Base-by-base conservation (phyloP, 176 grass and related monocot species). In the Oropetium thomaeum region DNA sequence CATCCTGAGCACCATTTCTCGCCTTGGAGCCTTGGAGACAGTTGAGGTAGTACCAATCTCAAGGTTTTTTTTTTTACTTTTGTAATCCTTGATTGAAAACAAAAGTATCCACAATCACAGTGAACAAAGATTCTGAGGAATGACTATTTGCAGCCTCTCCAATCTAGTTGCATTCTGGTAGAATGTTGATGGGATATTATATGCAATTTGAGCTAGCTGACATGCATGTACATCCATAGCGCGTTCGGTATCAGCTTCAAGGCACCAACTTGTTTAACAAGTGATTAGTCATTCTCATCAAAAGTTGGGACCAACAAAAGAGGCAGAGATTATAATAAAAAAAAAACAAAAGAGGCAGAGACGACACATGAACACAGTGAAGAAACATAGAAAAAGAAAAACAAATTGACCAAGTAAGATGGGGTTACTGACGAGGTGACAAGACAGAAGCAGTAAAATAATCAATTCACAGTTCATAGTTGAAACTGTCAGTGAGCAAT, bases 361-460 rank as follows among this genome's bases (percentile, higher is more conserved):
- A 70, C 17, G 51, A 14, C 37, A n/a, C 5, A 69, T 70, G 14
- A 33, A 32, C 27, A 47, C 16, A 15, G 13, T 57, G n/a, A n/a
- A n/a, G n/a, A 40, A 58, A 15, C 33, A 19, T 8, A 17, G 38
- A 39, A 7, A 62, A 42, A 26, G n/a, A 44, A 52, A 52, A 53
- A 2, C 20, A n/a, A n/a, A 53, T 70, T 82, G 71, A 83, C 64
- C 70, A 60, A 68, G 71, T 83, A 59, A 58, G 60, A 7, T 7
- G 32, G 62, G 42, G n/a, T n/a, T n/a, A n/a, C 25, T 26, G 40
- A 19, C 27, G 16, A 74, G 8, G 70, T 51, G 37, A 74, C 60
- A 28, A 39, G 9, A 76, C 52, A 68, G 54, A 22, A 29, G 7
- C 75, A 65, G 16, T 48, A 80, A 0, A 38, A 37, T 60, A 61